Evolutionary conservation across 2,329 filamentous ascomycete species (phyloP), one percentile per base, ranked within the genome.

Genomic region (Dissoconium aciculare): DNA sequence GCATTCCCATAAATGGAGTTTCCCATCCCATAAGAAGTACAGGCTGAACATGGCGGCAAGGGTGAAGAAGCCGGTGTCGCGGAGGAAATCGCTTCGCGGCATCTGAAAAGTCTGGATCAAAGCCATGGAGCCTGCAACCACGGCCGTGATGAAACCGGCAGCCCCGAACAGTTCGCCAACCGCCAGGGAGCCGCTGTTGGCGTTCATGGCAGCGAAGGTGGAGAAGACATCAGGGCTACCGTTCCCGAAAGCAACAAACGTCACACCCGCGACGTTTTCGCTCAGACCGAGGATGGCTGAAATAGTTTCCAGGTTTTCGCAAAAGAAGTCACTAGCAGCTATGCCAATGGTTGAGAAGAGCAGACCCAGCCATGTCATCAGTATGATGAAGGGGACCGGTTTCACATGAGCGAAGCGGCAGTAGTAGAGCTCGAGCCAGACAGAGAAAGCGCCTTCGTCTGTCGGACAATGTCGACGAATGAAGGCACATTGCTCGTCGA

Each of bases 201-300:
- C 93, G 49, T 76, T 77, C 83, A 98, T 95, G 44, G 89, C 91
- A 11, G 89, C 89, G 58, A 98, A 95, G 2, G 89, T 98, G 42
- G 85, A 94, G 57, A 98, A 98, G 27, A 98, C 85, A 56, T 98
- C 89, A 2, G 89, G 89, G 38, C 87, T 95, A 31, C 89, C 89
- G 62, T 98, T 98, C 41, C 89, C 89, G 57, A 98, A 91, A 5
- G 89, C 89, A 31, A 98, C 62, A 48, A 98, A 92, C 0, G 89
- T 98, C 15, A 98, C 91, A 19, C 89, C 89, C 0, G 89, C 84
- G 57, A 98, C 68, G 54, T 83, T 95, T 61, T 98, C 85, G 54
- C 85, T 94, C 63, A 98, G 77, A 12, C 87, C 85, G 15, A 95
- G 66, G 31, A 94, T 73, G 34, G 69, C 77, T 13, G 89, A 77